Conservation (phyloP, 257 asterid genomes). For the Nicotiana obtusifolia region DNA sequence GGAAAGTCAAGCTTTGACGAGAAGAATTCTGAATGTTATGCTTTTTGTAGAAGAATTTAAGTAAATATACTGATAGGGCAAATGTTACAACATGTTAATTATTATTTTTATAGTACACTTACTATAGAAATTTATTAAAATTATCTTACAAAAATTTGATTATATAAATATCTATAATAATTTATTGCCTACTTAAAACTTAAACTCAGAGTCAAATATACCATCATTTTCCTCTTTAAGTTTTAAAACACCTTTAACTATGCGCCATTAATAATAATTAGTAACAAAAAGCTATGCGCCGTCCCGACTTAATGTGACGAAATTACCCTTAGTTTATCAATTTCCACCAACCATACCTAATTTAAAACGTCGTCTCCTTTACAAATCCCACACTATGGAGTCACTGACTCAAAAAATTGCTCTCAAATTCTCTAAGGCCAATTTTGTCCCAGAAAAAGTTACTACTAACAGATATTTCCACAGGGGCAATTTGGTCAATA, state of each 20-base stretch:
- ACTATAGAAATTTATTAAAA: neutral
- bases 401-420: conserved; percentile 10
- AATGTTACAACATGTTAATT: too few relatives aligned
- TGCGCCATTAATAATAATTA: neutral
- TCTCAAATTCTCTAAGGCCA: conserved; percentile 17
- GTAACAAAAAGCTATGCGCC: too few relatives aligned
- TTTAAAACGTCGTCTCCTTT: conserved; percentile 12
- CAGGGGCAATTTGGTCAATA: conserved; percentile 30
- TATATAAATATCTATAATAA: neutral
- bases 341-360: neutral
- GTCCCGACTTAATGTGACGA: neutral
- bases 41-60: neutral
- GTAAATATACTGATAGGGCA: neutral
- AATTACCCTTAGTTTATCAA: neutral
- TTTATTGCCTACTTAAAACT: too few relatives aligned
- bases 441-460: conserved; percentile 20
- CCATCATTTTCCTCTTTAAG: neutral
- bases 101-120: too few relatives aligned
- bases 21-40: too few relatives aligned
- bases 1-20: too few relatives aligned
- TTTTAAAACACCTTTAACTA: neutral
- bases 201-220: too few relatives aligned
- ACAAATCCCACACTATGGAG: conserved; percentile 27
- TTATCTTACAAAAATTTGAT: neutral
- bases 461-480: neutral